Conservation (phyloP, 202 grass and related monocot genomes). For the Hordeum pubiflorum region DNA sequence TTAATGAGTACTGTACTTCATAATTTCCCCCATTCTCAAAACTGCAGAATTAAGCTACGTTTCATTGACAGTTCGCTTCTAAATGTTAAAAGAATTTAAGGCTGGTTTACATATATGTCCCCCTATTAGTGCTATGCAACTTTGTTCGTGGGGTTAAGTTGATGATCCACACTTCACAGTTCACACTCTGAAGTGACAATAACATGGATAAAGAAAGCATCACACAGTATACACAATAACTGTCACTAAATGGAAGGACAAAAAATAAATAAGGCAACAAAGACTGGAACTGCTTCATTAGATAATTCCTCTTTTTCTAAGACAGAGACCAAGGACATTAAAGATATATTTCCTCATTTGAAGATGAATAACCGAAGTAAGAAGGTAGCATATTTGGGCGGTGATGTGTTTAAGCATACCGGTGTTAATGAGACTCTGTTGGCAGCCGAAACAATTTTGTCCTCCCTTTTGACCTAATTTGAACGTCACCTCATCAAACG, state of each 20-base stretch:
- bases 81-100: neutral
- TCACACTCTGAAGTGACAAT: neutral
- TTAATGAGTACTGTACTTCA: neutral
- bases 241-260: neutral
- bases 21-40: neutral
- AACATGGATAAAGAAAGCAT: neutral
- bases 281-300: neutral
- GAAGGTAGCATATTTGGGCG: slow-evolving; percentile 1
- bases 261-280: neutral
- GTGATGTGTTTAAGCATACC: slow-evolving; percentile 41
- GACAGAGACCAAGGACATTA: neutral
- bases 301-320: neutral
- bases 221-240: neutral
- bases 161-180: neutral
- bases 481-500: slow-evolving; percentile 82
- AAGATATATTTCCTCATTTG: slow-evolving; percentile 13
- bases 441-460: slow-evolving; percentile 73
- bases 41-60: neutral
- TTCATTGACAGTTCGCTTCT: neutral
- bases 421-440: slow-evolving; percentile 62
- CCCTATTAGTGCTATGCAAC: neutral
- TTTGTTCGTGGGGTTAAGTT: neutral
- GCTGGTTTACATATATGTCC: neutral
- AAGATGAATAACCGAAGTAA: neutral
- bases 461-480: slow-evolving; percentile 67